Evolutionary conservation across 306 rosid genomes (phyloP), one percentile per base, ranked within the genome.

Genomic region (Medicago truncatula): DNA sequence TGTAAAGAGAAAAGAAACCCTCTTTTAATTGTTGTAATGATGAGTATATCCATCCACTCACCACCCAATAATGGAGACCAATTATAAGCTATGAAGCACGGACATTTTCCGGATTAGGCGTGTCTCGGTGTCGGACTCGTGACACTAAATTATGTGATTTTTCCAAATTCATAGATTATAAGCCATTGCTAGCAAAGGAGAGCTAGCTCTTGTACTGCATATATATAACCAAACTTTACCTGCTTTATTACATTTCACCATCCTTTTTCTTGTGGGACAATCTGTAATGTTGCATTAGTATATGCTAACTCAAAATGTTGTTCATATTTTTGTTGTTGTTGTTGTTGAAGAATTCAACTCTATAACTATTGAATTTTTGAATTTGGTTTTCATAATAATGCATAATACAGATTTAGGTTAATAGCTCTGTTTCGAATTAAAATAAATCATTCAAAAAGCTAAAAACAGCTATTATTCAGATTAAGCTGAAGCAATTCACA

Each of bases 31-130:
- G 88, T 47, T 74, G 84, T 79, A 83, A 91, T 86, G 86, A 91
- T 88, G 88, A 81, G 80, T 60, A 82, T 71, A 76, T 78, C 85
- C 91, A 76, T 78, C 85, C 91, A 89, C 85, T 83, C 76, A 50
- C 78, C 76, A 50, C 78, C 75, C 81, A 31, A 65, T 83, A 80
- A 71, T 64, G 52, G 76, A 77, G 67, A 54, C 86, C 84, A 83
- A 77, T 75, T 31, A 15, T 47, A 11, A 75, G 62, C n/a, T n/a
- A n/a, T n/a, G n/a, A n/a, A n/a, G n/a, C n/a, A n/a, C n/a, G n/a
- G n/a, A n/a, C n/a, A n/a, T n/a, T n/a, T n/a, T n/a, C n/a, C n/a
- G n/a, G n/a, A n/a, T n/a, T n/a, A n/a, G n/a, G n/a, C n/a, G n/a
- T n/a, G n/a, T n/a, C n/a, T n/a, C n/a, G n/a, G n/a, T n/a, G n/a